phyloP scores from a whole-genome alignment of 208 protist species.

The Wallacemonas collosoma region DNA sequence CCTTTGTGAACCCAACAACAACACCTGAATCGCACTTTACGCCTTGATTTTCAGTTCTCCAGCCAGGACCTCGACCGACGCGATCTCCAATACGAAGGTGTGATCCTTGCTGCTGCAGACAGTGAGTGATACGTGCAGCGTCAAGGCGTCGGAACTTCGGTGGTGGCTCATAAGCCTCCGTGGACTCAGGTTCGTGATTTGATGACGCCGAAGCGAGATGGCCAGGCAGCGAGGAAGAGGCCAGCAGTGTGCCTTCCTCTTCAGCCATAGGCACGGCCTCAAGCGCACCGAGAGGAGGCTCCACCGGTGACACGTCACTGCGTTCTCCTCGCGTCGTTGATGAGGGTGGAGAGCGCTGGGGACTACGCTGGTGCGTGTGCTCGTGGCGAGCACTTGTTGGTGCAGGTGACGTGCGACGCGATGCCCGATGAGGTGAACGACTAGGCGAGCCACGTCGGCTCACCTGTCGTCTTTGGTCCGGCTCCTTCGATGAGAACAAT shows the following conservation, averaged over 20 bases:
- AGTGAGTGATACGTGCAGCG: not conserved
- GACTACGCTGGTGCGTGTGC: not conserved
- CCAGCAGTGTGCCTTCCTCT: not conserved
- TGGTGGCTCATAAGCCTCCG: not conserved
- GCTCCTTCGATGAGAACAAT: constrained; percentile 43
- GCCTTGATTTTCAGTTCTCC: constrained; percentile 61
- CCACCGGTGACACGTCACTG: not conserved
- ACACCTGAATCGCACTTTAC: constrained; percentile 72
- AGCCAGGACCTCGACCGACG: constrained; percentile 75
- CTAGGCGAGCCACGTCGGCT: constrained; percentile 8
- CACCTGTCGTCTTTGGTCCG: not conserved
- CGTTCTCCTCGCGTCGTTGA: not conserved
- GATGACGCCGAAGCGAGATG: not conserved
- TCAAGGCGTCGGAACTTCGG: constrained; percentile 13
- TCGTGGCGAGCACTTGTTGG: not conserved
- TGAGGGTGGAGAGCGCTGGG: not conserved
- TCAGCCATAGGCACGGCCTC: not conserved
- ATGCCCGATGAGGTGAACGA: constrained; percentile 13
- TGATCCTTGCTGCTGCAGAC: constrained; percentile 4
- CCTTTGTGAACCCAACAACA: constrained; percentile 59
- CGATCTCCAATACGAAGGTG: constrained; percentile 43
- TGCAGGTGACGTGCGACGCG: constrained; percentile 10
- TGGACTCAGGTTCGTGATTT: no score
- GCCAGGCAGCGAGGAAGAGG: not conserved
- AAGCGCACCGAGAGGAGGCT: not conserved